Conservation (phyloP, 305 asterid species). For the Fraxinus baroniana region DNA sequence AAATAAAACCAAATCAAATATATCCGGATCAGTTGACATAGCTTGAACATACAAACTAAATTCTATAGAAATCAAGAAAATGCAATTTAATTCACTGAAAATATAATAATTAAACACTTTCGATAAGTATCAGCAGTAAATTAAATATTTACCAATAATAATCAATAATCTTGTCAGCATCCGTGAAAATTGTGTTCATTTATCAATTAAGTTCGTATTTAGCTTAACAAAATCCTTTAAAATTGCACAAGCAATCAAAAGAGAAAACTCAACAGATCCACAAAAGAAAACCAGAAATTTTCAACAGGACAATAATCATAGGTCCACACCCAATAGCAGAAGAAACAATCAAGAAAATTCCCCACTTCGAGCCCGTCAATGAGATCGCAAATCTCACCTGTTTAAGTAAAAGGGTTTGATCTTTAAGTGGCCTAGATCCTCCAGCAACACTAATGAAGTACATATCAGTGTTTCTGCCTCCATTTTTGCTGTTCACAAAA, state of each 20-base stretch:
- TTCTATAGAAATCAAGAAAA: neutral
- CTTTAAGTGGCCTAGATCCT: conserved; percentile 40
- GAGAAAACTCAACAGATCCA: neutral
- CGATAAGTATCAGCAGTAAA: neutral
- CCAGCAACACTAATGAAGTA: conserved; percentile 54
- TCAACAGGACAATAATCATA: neutral
- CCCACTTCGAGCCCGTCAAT: neutral
- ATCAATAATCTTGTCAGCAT: neutral
- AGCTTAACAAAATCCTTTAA: neutral
- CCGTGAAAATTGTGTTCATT: neutral
- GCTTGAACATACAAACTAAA: neutral
- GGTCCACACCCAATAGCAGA: neutral
- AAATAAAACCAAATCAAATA: neutral
- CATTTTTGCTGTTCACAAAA: neutral
- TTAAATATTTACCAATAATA: neutral
- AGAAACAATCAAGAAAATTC: neutral
- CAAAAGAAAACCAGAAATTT: neutral
- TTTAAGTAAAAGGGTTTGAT: conserved; percentile 52
- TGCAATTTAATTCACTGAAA: neutral
- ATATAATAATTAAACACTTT: neutral
- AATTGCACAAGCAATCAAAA: neutral
- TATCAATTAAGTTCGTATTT: neutral
- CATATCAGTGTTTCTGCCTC: conserved; percentile 27
- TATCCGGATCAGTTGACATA: neutral
- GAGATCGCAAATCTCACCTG: conserved; percentile 43